Percentiles rank a stretch among this genome's conserved stretches.
phyloP scores from a whole-genome alignment of 108 stramenopile species.

The Seminavis robusta region DNA sequence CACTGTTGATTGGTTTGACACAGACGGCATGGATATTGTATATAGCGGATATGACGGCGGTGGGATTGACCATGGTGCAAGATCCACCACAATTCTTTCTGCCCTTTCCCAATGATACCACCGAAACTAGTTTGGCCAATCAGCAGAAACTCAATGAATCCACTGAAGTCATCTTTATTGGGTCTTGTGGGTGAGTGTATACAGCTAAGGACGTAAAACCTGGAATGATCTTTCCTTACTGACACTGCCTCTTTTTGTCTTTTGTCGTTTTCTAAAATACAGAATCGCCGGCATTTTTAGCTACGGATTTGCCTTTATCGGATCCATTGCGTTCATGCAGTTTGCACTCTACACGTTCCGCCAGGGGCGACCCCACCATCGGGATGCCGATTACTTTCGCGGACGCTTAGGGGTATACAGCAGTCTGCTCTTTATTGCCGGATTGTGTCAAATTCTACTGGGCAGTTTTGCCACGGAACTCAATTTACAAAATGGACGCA shows the following conservation, averaged over 20 bases:
- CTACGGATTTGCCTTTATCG: constrained; percentile 2
- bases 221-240: too few species aligned
- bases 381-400: constrained; percentile 3
- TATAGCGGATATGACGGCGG: constrained; percentile 14
- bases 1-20: constrained; percentile 4
- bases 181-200: constrained; percentile 34
- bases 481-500: background rate
- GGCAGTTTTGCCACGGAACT: background rate
- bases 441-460: constrained; percentile 14
- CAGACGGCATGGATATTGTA: constrained; percentile 20
- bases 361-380: background rate
- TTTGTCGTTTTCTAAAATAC: too few species aligned
- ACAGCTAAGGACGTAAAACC: too few species aligned
- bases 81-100: constrained; percentile 1
- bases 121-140: too few species aligned
- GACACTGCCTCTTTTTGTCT: too few species aligned
- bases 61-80: constrained; percentile 4
- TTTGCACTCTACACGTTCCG: constrained; percentile 12
- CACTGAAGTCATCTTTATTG: constrained; percentile 11
- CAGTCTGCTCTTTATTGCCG: constrained; percentile 5
- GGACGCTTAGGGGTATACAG: constrained; percentile 5
- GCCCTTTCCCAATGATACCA: background rate
- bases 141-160: too few species aligned
- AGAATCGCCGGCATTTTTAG: constrained; percentile 8
- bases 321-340: background rate